These are phyloP conservation scores for Cyclotella choctawhatcheeana DNA, from an alignment of 108 stramenopile species.

Conservation along the genomic window DNA sequence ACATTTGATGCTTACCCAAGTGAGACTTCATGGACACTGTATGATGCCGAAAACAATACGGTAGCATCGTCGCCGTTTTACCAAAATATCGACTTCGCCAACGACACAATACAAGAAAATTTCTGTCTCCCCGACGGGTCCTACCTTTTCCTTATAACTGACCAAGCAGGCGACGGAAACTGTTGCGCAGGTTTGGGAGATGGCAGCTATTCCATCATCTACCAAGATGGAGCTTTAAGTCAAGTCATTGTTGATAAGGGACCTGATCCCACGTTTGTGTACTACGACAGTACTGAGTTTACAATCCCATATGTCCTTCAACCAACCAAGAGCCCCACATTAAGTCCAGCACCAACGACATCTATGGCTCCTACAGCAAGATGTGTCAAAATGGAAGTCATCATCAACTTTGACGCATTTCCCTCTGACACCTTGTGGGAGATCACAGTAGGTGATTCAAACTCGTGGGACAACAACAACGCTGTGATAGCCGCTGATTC, in stretches of 20 bases:
- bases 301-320: constrained; percentile 9
- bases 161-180: constrained; percentile 17
- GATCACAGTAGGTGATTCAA: constrained; percentile 11
- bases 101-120: not conserved
- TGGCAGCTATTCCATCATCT: constrained; percentile 16
- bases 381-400: constrained; percentile 21
- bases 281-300: constrained; percentile 19
- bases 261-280: constrained; percentile 23
- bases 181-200: constrained; percentile 24
- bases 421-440: constrained; percentile 23
- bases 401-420: constrained; percentile 28
- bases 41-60: not conserved
- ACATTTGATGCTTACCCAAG: constrained; percentile 24
- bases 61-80: constrained; percentile 11
- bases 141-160: constrained; percentile 13
- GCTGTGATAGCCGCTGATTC: constrained; percentile 20
- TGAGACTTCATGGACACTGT: constrained; percentile 7
- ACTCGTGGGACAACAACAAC: constrained; percentile 1
- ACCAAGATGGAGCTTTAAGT: constrained; percentile 7
- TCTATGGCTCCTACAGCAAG: constrained; percentile 18
- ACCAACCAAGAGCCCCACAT: constrained; percentile 20
- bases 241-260: constrained; percentile 18
- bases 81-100: not conserved
- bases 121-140: constrained; percentile 17
- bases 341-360: constrained; percentile 22